Evolutionary conservation across 352 stramenopile genomes (phyloP), one percentile per base, ranked within the genome.

Genomic region (Globisporangium cystogenes): DNA sequence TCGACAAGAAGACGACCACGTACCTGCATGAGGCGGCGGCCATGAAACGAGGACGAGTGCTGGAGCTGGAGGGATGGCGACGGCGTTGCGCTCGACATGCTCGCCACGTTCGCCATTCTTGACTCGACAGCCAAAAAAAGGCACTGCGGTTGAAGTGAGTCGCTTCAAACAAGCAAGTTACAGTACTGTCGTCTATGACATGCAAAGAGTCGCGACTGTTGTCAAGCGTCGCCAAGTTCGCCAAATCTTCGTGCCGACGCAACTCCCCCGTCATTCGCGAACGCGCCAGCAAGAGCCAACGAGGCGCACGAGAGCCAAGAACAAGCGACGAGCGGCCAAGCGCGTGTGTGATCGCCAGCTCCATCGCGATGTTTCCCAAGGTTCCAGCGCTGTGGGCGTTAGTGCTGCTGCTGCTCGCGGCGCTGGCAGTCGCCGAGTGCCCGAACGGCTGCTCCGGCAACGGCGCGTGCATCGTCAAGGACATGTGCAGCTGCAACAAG

Each of bases 401-500:
- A 12, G 39, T 64, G 21, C 27, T 74, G 47, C 37, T 74, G 49
- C 37, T 79, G 15, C 33, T 70, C 8, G 15, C 26, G 2, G 10
- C 37, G 23, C 14, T 74, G 7, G 62, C 51, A 29, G 44, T 39
- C 1, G 75, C 70, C 31, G 82, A 90, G 51, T 92, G 82, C 37
- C 82, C 82, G 15, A 82, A 90, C 43, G 86, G 86, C 18, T 96
- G 87, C 72, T 90, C 81, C 0, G 74, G 73, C 44, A 86, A 90
- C 43, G 87, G 87, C 50, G 70, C 82, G 35, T 96, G 86, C 54
- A 84, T 76, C 60, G 48, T 70, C 53, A 87, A 90, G 56, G 80
- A 90, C 51, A 86, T 88, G 76, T 93, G 84, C 74, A 56, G 78
- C 41, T 93, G 86, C 75, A 90, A 83, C 70, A 86, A 91, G 67